These are phyloP conservation scores for Dacryopinax spathularia DNA, from an alignment of 768 basidiomycete genomes.

Conservation along the genomic window DNA sequence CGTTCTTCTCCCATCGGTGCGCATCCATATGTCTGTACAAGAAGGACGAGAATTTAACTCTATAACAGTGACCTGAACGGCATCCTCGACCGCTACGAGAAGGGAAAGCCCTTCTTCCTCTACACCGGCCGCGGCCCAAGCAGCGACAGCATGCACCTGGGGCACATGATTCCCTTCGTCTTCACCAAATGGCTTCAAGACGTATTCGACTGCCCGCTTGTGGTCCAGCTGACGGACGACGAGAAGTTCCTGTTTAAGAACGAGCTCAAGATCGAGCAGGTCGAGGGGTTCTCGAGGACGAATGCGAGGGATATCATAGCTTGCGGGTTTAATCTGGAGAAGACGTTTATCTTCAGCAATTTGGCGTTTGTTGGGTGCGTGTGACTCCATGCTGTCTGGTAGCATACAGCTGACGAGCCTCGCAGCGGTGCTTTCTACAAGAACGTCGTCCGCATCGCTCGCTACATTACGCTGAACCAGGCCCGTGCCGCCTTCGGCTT, in stretches of 20 bases:
- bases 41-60: constrained; percentile 2
- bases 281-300: constrained; percentile 59
- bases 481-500: constrained; percentile 95
- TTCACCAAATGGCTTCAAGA: constrained; percentile 99
- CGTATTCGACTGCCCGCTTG: constrained; percentile 85
- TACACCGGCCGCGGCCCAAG: constrained; percentile 96
- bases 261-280: constrained; percentile 79
- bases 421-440: constrained; percentile 75
- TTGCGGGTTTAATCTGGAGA: constrained; percentile 77
- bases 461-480: constrained; percentile 85
- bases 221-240: constrained; percentile 97
- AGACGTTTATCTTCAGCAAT: constrained; percentile 95
- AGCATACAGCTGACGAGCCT: background rate
- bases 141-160: constrained; percentile 92
- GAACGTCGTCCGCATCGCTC: constrained; percentile 84
- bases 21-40: constrained; percentile 16
- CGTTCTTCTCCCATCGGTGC: constrained; percentile 97
- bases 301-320: constrained; percentile 97
- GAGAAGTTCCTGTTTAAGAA: constrained; percentile 99
- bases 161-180: constrained; percentile 92
- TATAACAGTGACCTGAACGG: constrained; percentile 68
- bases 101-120: constrained; percentile 92
- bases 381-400: background rate
- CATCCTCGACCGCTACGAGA: constrained; percentile 89
- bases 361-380: constrained; percentile 61